These are phyloP conservation scores for Trichoderma semiorbis DNA, from an alignment of 2,329 filamentous ascomycete genomes.

Conservation along the genomic window DNA sequence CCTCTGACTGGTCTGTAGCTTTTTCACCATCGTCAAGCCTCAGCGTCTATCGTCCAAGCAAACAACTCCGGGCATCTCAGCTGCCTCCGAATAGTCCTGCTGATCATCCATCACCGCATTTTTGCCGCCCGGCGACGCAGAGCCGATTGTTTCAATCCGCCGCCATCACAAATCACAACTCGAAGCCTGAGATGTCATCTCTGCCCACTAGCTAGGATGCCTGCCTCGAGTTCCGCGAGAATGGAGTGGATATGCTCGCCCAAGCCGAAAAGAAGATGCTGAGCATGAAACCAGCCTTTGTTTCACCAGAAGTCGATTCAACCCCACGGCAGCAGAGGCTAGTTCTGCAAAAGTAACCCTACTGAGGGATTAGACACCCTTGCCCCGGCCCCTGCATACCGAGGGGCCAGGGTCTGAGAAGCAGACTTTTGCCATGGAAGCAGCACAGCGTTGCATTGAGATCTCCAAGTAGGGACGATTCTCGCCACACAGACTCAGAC, in stretches of 20 bases:
- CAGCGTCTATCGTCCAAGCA: neutral
- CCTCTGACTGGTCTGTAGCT: neutral
- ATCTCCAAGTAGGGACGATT: slow-evolving; percentile 7
- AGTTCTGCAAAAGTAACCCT: slow-evolving; percentile 6
- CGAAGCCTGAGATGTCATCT: neutral
- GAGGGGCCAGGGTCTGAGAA: neutral
- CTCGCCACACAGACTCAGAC: slow-evolving; percentile 4
- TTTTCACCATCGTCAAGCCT: neutral
- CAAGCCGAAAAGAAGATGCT: slow-evolving; percentile 1
- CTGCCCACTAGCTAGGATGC: neutral
- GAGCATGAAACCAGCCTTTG: slow-evolving; percentile 19
- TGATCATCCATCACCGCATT: neutral
- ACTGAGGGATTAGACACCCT: slow-evolving; percentile 8
- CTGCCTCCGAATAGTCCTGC: neutral
- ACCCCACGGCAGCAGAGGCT: slow-evolving; percentile 12
- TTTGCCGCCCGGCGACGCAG: slow-evolving; percentile 6
- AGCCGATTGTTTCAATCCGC: neutral
- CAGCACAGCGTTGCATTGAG: slow-evolving; percentile 2
- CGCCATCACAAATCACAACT: neutral
- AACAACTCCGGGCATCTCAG: neutral
- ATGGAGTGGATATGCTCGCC: neutral
- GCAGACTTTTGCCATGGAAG: neutral
- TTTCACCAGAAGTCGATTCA: slow-evolving; percentile 18
- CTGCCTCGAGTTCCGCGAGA: neutral
- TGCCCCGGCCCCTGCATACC: slow-evolving; percentile 16